These are phyloP conservation scores for Rhodotorula diobovata DNA, from an alignment of 768 basidiomycete species.

Conservation along the genomic window DNA sequence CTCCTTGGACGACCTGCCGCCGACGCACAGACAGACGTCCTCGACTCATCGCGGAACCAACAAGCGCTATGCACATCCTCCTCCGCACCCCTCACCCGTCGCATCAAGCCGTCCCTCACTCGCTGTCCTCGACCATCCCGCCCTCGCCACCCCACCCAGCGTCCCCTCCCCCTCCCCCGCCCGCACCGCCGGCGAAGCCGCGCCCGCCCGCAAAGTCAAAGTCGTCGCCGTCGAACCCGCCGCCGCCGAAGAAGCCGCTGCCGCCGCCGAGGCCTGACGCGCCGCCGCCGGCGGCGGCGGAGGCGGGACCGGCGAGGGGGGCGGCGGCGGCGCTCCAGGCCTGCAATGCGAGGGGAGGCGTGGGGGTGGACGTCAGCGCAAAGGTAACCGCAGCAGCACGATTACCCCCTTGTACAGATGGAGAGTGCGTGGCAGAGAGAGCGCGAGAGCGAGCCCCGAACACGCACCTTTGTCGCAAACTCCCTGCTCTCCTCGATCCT, in stretches of 20 bases:
- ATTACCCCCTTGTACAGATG: no score
- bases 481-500: constrained; percentile 59
- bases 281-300: neutral
- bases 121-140: neutral
- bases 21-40: no score
- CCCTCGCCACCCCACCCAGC: neutral
- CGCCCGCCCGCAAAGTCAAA: constrained; percentile 6
- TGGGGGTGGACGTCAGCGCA: neutral
- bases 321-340: neutral
- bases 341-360: neutral
- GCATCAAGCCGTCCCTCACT: neutral
- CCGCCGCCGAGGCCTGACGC: neutral
- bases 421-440: neutral
- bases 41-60: no score
- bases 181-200: neutral
- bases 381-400: no score
- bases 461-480: constrained; percentile 66
- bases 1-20: no score
- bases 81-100: neutral
- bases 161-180: neutral
- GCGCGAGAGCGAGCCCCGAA: neutral
- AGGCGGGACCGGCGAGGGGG: neutral
- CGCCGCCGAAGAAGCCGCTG: neutral
- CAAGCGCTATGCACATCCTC: no score
- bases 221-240: constrained; percentile 4